A percentile compares a stretch with the other conserved stretches of the same genome.
These are phyloP conservation scores for Musa troglodytarum DNA, from an alignment of 176 grass and related monocot genomes.

Conservation along the genomic window DNA sequence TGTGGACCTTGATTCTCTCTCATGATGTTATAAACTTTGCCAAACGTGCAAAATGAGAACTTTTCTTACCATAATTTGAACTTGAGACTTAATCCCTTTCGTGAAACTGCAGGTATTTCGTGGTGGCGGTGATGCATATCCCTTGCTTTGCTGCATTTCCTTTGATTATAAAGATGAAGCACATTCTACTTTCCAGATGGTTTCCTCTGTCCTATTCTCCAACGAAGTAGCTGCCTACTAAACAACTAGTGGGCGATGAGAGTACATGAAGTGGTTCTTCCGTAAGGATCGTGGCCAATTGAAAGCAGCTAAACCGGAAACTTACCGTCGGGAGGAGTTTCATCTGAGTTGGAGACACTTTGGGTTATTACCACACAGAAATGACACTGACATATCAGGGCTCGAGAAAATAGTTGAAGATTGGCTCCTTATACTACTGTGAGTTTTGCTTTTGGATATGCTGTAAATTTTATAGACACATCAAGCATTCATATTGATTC, in stretches of 20 bases:
- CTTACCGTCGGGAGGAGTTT: no score
- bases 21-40: not conserved
- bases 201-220: slow-evolving; percentile 34
- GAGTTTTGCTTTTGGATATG: not conserved
- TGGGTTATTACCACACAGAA: not conserved
- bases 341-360: no score
- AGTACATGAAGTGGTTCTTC: not conserved
- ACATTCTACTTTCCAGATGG: slow-evolving; percentile 44
- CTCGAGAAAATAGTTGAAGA: not conserved
- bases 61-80: not conserved
- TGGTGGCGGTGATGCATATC: slow-evolving; percentile 65
- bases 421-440: not conserved
- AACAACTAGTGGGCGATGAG: no score
- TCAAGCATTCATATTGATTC: no score
- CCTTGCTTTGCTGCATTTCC: slow-evolving; percentile 68
- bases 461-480: not conserved
- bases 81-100: not conserved
- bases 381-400: not conserved
- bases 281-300: not conserved
- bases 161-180: slow-evolving; percentile 58
- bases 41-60: not conserved
- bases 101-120: slow-evolving; percentile 44
- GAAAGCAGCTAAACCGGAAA: no score
- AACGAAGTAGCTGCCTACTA: not conserved
- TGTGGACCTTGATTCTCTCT: no score